phyloP scores from a whole-genome alignment of 2,329 filamentous ascomycete genomes.

The Trichoderma simmonsii region DNA sequence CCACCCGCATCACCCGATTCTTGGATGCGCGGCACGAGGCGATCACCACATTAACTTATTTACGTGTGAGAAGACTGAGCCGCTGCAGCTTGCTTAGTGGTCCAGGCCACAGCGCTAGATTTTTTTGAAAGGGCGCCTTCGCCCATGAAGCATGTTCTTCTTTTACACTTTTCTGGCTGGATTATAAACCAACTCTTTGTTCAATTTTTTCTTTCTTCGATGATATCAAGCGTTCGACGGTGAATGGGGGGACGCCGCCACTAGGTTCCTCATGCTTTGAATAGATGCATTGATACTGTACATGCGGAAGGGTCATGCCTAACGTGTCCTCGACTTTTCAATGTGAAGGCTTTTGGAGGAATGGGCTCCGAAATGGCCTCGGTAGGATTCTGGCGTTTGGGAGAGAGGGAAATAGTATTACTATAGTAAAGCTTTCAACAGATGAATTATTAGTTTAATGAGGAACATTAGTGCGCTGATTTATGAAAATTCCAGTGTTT shows the following conservation, averaged over 20 bases:
- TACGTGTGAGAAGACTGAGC: slow-evolving; percentile 57
- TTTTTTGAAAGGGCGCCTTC: not conserved
- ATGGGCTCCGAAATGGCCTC: not conserved
- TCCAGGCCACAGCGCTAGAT: not conserved
- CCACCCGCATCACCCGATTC: slow-evolving; percentile 89
- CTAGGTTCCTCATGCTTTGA: slow-evolving; percentile 16
- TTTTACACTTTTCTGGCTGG: not conserved
- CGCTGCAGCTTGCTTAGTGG: slow-evolving; percentile 22
- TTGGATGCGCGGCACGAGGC: slow-evolving; percentile 81
- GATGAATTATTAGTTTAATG: not conserved
- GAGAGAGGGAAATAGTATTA: not conserved
- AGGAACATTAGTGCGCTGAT: not conserved
- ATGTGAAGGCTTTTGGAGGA: not conserved
- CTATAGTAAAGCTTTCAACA: not conserved
- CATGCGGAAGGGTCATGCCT: not conserved
- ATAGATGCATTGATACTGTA: slow-evolving; percentile 18
- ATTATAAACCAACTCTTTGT: not conserved
- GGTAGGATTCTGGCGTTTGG: slow-evolving; percentile 16
- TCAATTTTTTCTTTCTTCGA: not conserved
- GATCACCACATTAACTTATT: slow-evolving; percentile 92
- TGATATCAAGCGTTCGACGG: slow-evolving; percentile 1
- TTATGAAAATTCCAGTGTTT: not conserved
- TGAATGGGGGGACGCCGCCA: not conserved
- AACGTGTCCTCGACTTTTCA: not conserved
- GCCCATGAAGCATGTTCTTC: not conserved